Evolutionary conservation across 1,284 basidiomycete species (phyloP).

Genomic region (Nidula niveotomentosa): DNA sequence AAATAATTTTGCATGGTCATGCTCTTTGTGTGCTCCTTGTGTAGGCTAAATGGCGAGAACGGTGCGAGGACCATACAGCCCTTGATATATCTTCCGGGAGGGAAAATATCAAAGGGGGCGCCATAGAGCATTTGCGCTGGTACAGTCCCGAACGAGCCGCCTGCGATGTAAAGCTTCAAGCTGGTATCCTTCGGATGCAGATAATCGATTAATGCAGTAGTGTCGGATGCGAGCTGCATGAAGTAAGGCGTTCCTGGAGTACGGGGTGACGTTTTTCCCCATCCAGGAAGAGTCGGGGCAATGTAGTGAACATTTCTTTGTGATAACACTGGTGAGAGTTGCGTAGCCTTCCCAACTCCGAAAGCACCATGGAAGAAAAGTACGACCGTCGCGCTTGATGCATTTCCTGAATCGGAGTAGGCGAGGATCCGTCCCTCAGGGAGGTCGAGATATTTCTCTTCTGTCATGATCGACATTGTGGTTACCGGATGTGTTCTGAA

Average conservation of each 20-base stretch:
- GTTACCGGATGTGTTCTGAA: too few relatives aligned
- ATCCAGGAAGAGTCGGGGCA: slow-evolving; percentile 53
- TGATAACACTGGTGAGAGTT: slow-evolving; percentile 27
- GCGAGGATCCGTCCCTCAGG: slow-evolving; percentile 46
- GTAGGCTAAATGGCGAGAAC: slow-evolving; percentile 44
- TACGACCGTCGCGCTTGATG: slow-evolving; percentile 42
- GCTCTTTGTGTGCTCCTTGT: slow-evolving; percentile 39
- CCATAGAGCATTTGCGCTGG: slow-evolving; percentile 59
- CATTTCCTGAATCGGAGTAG: slow-evolving; percentile 47
- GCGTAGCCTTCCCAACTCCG: slow-evolving; percentile 39
- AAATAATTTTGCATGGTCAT: slow-evolving; percentile 48
- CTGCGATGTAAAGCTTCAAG: slow-evolving; percentile 48
- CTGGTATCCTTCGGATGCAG: slow-evolving; percentile 41
- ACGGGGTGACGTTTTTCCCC: slow-evolving; percentile 49
- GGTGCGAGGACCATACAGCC: slow-evolving; percentile 48
- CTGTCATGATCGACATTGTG: neutral
- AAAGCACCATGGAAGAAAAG: slow-evolving; percentile 56
- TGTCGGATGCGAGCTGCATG: slow-evolving; percentile 43
- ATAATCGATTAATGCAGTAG: slow-evolving; percentile 45
- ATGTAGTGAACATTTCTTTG: slow-evolving; percentile 44
- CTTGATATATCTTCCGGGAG: slow-evolving; percentile 41
- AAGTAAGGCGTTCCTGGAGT: slow-evolving; percentile 32
- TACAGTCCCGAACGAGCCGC: slow-evolving; percentile 53
- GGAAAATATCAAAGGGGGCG: slow-evolving; percentile 47
- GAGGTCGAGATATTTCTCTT: slow-evolving; percentile 40